phyloP scores from a whole-genome alignment of 768 basidiomycete species.

The Dictyophora rubrovolvata region DNA sequence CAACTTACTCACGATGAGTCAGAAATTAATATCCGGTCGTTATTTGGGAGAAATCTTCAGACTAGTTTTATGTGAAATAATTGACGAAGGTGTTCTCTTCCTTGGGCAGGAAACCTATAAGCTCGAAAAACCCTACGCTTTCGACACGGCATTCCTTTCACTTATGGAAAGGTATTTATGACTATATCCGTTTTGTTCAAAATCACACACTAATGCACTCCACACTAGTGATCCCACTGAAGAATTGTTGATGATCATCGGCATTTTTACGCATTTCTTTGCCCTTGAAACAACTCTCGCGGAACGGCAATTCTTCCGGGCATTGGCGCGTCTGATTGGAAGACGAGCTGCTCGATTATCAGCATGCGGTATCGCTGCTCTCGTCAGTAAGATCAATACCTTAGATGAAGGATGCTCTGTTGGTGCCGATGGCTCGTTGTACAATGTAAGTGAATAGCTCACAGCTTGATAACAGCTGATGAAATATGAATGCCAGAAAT shows the following conservation, averaged over 20 bases:
- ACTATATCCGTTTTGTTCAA: not conserved
- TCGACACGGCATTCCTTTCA: constrained; percentile 95
- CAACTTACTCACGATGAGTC: constrained; percentile 14
- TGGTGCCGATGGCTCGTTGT: constrained; percentile 90
- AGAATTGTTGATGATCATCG: constrained; percentile 92
- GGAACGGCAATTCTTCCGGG: constrained; percentile 95
- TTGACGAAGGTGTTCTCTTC: constrained; percentile 95
- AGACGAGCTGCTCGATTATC: constrained; percentile 83
- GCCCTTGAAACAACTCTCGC: constrained; percentile 92
- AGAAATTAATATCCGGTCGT: constrained; percentile 94
- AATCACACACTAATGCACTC: not conserved
- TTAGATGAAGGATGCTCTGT: constrained; percentile 84
- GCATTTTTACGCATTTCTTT: constrained; percentile 96
- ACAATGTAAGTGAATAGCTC: constrained; percentile 55
- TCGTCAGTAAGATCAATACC: constrained; percentile 91
- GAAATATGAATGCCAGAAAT: constrained; percentile 59
- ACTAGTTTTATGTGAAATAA: constrained; percentile 89
- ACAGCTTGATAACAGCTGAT: not conserved
- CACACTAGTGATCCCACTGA: constrained; percentile 78
- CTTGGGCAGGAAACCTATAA: constrained; percentile 98
- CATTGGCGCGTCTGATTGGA: constrained; percentile 82
- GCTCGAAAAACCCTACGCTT: constrained; percentile 82
- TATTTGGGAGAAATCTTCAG: constrained; percentile 96
- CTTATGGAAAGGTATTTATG: constrained; percentile 78
- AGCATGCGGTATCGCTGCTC: constrained; percentile 92